Base-by-base conservation (phyloP, 108 stramenopile species). In the Nitzschia sp. region DNA sequence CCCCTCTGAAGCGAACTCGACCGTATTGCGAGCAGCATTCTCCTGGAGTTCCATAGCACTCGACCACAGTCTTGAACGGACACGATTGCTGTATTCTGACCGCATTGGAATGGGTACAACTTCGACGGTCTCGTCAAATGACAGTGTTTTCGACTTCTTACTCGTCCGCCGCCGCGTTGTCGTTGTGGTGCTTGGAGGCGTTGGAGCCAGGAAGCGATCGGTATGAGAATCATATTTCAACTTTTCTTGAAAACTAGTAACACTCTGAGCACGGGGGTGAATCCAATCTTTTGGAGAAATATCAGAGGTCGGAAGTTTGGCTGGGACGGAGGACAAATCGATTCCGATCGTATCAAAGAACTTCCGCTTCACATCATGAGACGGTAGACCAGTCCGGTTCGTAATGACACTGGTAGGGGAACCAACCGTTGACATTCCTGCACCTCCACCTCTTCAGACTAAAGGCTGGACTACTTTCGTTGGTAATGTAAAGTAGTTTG, bases 1-100 rank as follows among this genome's bases (percentile, higher is more conserved):
- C 29, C 91, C 91, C 70, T 92, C 91, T 0, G 68, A 49, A 5
- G 84, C 84, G 75, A 92, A 92, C 53, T 92, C 91, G 1, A 89
- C 21, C 2, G 84, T 71, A 58, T 92, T 92, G 0, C 91, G 68
- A 36, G 80, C 64, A 21, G 86, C 88, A 48, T 85, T 89, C 24
- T 82, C 68, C 23, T 85, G 79, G 0, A 92, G 57, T 27, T 89
- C 88, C 21, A 60, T 61, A 11, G 78, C 77, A 65, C 82, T 81
- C 15, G 78, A 78, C 88, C 88, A 92, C 54, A 92, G 31, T 35
- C 81, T 71, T 53, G 72, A 65, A 38, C 78, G 59, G n/a, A 81
- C 75, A 1, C 83, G 76, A 42, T 77, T 54, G 46, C 83, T 84
- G 61, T 92, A 92, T 63, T 92, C 91, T 17, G 54, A 64, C 28